Evolutionary conservation across 2,329 filamentous ascomycete species (phyloP).

Genomic region (Hortaea werneckii): DNA sequence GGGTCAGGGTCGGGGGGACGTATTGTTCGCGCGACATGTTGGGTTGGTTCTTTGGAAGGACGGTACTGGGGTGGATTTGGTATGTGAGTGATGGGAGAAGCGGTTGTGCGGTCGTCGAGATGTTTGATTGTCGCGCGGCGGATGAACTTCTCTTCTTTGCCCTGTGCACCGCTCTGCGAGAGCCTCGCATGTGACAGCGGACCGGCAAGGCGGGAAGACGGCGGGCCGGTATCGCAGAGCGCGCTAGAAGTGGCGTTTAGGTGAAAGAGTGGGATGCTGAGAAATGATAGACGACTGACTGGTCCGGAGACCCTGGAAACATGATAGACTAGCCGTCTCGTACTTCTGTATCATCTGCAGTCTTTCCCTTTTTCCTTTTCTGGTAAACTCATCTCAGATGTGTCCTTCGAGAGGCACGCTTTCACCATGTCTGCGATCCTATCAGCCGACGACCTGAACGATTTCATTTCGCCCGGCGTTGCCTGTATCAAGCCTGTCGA

Average conservation of each 20-base stretch:
- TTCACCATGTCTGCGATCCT: slow-evolving; percentile 83
- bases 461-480: slow-evolving; percentile 96
- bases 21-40: slow-evolving; percentile 59
- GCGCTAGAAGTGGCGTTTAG: background rate
- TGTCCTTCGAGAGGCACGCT: slow-evolving; percentile 18
- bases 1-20: slow-evolving; percentile 53
- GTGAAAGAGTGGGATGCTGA: slow-evolving; percentile 4
- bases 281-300: slow-evolving; percentile 2
- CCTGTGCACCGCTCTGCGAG: background rate
- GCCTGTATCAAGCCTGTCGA: slow-evolving; percentile 98
- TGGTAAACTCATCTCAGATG: slow-evolving; percentile 10
- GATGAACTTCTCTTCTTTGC: too few species aligned
- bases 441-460: slow-evolving; percentile 91
- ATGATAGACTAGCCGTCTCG: too few species aligned
- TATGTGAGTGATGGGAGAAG: too few species aligned
- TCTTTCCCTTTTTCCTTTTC: background rate
- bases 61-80: too few species aligned
- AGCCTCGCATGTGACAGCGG: background rate
- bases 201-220: background rate
- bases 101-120: too few species aligned
- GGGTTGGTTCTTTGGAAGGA: background rate
- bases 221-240: slow-evolving; percentile 3
- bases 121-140: too few species aligned
- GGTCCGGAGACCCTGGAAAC: background rate
- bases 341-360: background rate